A percentile compares a stretch with the other conserved stretches of the same genome.
These are phyloP conservation scores for Crassisporium funariophilum DNA, from an alignment of 768 basidiomycete species.

Conservation along the genomic window DNA sequence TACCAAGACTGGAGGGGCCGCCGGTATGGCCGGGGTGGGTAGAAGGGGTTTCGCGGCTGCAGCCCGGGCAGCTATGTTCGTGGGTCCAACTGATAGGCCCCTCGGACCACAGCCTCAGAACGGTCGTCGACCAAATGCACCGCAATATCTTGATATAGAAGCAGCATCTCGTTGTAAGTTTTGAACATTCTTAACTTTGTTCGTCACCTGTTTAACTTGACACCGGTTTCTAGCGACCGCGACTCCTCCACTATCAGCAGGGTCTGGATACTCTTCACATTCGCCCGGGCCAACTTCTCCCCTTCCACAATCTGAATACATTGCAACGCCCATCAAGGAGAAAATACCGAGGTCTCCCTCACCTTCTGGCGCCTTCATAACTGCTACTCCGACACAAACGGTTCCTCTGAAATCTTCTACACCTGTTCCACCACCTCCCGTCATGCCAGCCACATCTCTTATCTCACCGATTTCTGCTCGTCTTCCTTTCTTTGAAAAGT, in stretches of 20 bases:
- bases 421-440: conserved; percentile 15
- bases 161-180: conserved; percentile 43
- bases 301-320: conserved; percentile 34
- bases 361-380: conserved; percentile 19
- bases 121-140: conserved; percentile 35
- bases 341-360: conserved; percentile 25
- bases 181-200: conserved; percentile 10
- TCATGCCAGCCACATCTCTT: conserved; percentile 3
- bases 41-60: conserved; percentile 82
- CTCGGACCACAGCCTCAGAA: conserved; percentile 18
- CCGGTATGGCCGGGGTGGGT: conserved; percentile 92
- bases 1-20: conserved; percentile 74
- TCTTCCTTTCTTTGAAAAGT: conserved; percentile 62
- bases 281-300: conserved; percentile 46
- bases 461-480: conserved; percentile 32
- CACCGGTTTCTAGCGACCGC: conserved; percentile 29
- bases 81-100: conserved; percentile 15
- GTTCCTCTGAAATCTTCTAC: conserved; percentile 11
- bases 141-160: conserved; percentile 51
- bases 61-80: conserved; percentile 53
- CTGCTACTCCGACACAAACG: conserved; percentile 12
- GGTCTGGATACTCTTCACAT: conserved; percentile 46
- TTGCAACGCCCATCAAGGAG: conserved; percentile 15
- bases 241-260: conserved; percentile 51
- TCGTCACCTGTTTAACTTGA: conserved; percentile 19